Conservation (phyloP, 345 rosid species). For the Murraya koenigii region DNA sequence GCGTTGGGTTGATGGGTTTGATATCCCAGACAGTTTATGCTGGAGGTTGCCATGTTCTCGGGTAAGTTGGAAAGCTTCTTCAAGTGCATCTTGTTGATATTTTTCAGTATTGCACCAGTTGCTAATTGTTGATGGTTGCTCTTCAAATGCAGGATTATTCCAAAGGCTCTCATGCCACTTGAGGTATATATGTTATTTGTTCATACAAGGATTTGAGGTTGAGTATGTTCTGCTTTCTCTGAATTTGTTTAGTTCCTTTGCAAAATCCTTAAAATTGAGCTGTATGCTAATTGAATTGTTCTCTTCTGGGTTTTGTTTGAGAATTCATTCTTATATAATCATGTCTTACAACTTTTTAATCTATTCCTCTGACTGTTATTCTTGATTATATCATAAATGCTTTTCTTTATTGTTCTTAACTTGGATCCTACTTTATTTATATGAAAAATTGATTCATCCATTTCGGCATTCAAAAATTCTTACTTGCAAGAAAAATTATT, state of each 20-base stretch:
- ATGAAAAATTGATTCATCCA: background rate
- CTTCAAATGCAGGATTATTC: slow-evolving; percentile 77
- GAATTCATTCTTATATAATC: background rate
- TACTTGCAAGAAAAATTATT: background rate
- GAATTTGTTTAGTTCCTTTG: background rate
- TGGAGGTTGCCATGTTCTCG: slow-evolving; percentile 93
- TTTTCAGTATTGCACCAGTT: slow-evolving; percentile 12
- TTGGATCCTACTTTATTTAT: background rate
- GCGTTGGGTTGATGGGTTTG: slow-evolving; percentile 96
- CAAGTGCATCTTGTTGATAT: slow-evolving; percentile 10
- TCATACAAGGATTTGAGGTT: background rate
- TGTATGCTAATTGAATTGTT: background rate
- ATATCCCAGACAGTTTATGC: slow-evolving; percentile 74
- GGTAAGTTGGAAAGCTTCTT: slow-evolving; percentile 46
- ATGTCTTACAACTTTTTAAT: background rate
- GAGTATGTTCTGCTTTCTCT: slow-evolving; percentile 5
- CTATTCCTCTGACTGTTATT: background rate
- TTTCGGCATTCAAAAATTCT: background rate
- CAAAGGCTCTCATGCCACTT: slow-evolving; percentile 86
- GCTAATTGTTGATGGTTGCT: slow-evolving; percentile 9
- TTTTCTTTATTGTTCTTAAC: background rate
- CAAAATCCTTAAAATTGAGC: background rate
- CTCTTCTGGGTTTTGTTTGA: background rate
- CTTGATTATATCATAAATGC: background rate
- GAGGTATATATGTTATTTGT: slow-evolving; percentile 54